These are phyloP conservation scores for Otatea glauca DNA, from an alignment of 176 grass and related monocot genomes.

Conservation along the genomic window DNA sequence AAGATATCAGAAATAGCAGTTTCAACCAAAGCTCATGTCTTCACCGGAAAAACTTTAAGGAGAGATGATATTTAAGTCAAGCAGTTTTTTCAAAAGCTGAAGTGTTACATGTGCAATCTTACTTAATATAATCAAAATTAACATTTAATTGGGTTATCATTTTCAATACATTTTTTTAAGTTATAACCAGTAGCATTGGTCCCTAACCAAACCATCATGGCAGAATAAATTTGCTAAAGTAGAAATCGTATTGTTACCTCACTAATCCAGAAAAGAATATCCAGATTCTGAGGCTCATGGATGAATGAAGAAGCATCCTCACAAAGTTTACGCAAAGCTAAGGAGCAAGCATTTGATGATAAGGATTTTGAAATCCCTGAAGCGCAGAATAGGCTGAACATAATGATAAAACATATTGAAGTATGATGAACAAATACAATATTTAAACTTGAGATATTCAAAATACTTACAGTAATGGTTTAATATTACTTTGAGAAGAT, in stretches of 20 bases:
- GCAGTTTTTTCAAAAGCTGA: slow-evolving; percentile 4
- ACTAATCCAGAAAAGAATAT: slow-evolving; percentile 94
- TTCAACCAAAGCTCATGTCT: slow-evolving; percentile 5
- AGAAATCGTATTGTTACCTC: slow-evolving; percentile 61
- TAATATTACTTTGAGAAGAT: slow-evolving; percentile 67
- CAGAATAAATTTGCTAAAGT: slow-evolving; percentile 23
- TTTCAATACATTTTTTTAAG: neutral
- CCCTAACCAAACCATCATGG: slow-evolving; percentile 23
- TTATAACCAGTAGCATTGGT: neutral
- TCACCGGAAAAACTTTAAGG: neutral
- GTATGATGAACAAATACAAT: slow-evolving; percentile 26
- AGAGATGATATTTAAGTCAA: slow-evolving; percentile 12
- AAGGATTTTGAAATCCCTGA: slow-evolving; percentile 78
- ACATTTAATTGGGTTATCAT: too few relatives aligned
- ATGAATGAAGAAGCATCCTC: slow-evolving; percentile 86
- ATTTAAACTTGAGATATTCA: slow-evolving; percentile 34
- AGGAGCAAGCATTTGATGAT: slow-evolving; percentile 84
- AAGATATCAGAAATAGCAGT: slow-evolving; percentile 5
- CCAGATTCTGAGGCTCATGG: slow-evolving; percentile 75
- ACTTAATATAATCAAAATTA: neutral
- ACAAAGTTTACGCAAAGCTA: slow-evolving; percentile 89
- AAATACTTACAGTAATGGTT: slow-evolving; percentile 79
- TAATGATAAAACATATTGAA: slow-evolving; percentile 34
- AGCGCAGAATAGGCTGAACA: slow-evolving; percentile 87
- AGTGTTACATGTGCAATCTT: neutral